Evolutionary conservation across 1,284 basidiomycete genomes (phyloP).

Genomic region (Coniferiporia sulphurascens): DNA sequence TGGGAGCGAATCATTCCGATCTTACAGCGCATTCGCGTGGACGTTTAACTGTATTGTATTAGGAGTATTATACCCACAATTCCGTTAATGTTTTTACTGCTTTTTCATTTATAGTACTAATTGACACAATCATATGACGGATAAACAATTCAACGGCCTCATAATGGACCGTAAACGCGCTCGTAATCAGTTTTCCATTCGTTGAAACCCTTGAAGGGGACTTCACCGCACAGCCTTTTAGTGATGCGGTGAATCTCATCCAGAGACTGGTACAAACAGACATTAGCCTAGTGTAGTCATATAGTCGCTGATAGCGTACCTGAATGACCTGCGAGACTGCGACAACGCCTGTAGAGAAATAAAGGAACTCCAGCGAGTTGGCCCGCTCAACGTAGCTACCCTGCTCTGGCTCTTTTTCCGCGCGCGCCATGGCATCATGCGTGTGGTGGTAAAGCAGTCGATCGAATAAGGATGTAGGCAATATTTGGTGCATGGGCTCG

Average conservation of each 20-base stretch:
- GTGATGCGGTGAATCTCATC: slow-evolving; percentile 40
- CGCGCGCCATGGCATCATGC: slow-evolving; percentile 11
- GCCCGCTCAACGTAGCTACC: slow-evolving; percentile 26
- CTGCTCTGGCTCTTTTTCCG: slow-evolving; percentile 15
- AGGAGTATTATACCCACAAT: slow-evolving; percentile 1
- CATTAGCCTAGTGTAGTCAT: neutral
- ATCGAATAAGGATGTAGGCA: slow-evolving; percentile 40
- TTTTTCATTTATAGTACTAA: neutral
- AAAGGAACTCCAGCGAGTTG: slow-evolving; percentile 39
- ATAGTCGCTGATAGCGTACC: slow-evolving; percentile 28
- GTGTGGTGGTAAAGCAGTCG: slow-evolving; percentile 39
- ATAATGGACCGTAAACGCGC: slow-evolving; percentile 17
- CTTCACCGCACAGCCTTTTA: slow-evolving; percentile 41
- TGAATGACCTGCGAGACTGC: slow-evolving; percentile 40
- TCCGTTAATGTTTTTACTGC: neutral
- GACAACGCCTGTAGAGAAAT: slow-evolving; percentile 41
- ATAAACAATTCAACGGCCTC: neutral
- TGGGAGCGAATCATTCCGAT: slow-evolving; percentile 88
- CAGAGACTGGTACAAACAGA: slow-evolving; percentile 29
- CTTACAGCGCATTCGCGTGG: slow-evolving; percentile 83
- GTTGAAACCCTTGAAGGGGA: slow-evolving; percentile 40
- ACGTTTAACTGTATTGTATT: slow-evolving; percentile 46
- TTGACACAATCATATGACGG: neutral
- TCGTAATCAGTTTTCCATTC: slow-evolving; percentile 37
- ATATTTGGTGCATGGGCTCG: slow-evolving; percentile 41